Base-by-base conservation (phyloP, 2,329 filamentous ascomycete genomes). In the Penicillium thymicola region DNA sequence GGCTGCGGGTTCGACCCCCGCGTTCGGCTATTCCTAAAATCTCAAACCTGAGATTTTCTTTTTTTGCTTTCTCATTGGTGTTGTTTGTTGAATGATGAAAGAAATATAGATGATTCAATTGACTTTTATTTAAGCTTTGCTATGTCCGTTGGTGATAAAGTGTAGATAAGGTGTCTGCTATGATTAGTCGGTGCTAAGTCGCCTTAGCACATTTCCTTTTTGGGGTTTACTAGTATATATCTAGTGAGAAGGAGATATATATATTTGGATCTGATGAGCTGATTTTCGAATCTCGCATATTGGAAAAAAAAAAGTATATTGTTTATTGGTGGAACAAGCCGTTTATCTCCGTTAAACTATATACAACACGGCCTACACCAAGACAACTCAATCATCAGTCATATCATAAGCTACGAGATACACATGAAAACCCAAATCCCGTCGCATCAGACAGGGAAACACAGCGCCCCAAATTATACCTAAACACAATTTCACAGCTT, bases 1-100 rank as follows among this genome's bases (percentile, higher is more conserved):
- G 72, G 72, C 65, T 74, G 72, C 70, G 72, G 71, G 72, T 74
- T 75, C 72, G 68, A 75, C 67, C 72, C 72, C 72, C 72, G 70
- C 71, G 71, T 75, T 73, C 65, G 72, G 72, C 72, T 75, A 60
- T 65, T 64, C 59, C 59, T 64, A 61, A 61, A 62, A 58, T 55
- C 54, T n/a, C 46, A 50, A 58, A 77, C 44, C 27, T 47, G 36
- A 57, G 55, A 54, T 55, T 54, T 54, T 45, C 41, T 50, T 58
- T 58, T 52, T 54, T 58, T 54, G 27, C n/a, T 30, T 8, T 18
- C n/a, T 36, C 34, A 27, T 23, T 14, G 6, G 6, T 1, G 21
- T 21, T 21, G 14, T 16, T 21, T 21, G 14, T 16, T 16, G 9
- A 23, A 5, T 25, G 5, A 14, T 9, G 14, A 16, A 25, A 25